Percentiles rank a stretch among this genome's conserved stretches.
Evolutionary conservation across 2,329 filamentous ascomycete genomes (phyloP).

Genomic region (Leptographium lundbergii): DNA sequence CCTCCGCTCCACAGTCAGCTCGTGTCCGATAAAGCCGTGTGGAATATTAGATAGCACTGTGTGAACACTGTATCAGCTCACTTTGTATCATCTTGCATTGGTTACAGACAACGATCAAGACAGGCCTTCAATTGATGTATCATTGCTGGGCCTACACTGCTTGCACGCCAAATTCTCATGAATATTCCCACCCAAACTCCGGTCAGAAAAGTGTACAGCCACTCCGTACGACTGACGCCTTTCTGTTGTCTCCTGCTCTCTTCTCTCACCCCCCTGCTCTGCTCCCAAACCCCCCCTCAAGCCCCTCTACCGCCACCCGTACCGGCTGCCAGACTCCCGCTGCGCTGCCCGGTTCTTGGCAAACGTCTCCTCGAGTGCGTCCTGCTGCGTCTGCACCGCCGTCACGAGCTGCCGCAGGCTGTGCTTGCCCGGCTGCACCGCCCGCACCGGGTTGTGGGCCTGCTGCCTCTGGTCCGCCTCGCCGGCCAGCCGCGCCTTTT

Average conservation of each 20-base stretch:
- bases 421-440: conserved; percentile 80
- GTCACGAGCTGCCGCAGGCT: conserved; percentile 78
- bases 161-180: no score
- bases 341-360: conserved; percentile 67
- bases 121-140: no score
- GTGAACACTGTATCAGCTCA: neutral
- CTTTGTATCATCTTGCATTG: neutral
- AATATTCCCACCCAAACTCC: no score
- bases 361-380: conserved; percentile 82
- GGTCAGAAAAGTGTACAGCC: no score
- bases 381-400: conserved; percentile 68
- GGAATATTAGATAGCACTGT: neutral
- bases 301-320: conserved; percentile 65
- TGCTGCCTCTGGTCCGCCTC: conserved; percentile 57
- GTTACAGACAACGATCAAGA: no score
- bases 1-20: neutral
- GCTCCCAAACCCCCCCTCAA: neutral
- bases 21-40: neutral
- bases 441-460: conserved; percentile 69
- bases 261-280: no score
- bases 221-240: neutral
- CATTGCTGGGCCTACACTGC: no score
- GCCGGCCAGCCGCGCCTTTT: conserved; percentile 57
- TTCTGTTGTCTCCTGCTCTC: neutral
- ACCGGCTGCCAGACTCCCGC: conserved; percentile 67